phyloP scores from a whole-genome alignment of 441 rosid species.

The Daphne laureola region DNA sequence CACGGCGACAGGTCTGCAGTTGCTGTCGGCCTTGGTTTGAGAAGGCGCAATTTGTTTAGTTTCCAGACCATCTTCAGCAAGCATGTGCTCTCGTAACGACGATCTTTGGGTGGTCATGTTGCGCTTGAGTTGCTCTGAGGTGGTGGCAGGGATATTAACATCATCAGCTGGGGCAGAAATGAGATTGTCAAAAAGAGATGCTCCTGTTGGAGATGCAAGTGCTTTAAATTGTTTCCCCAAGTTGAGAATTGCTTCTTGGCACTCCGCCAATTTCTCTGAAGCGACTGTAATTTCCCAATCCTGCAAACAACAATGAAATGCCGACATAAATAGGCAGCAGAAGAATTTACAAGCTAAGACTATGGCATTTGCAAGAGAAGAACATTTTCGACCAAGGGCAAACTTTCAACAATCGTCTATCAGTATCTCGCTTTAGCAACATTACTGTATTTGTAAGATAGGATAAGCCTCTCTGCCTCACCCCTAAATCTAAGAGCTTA shows the following conservation, averaged over 20 bases:
- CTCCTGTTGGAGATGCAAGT: constrained; percentile 56
- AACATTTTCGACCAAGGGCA: no score
- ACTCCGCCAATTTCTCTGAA: constrained; percentile 86
- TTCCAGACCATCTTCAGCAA: constrained; percentile 54
- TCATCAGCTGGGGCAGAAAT: constrained; percentile 20
- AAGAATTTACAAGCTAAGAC: no score
- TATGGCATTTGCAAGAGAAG: no score
- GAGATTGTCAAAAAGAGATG: constrained; percentile 40
- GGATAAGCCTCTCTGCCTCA: background rate
- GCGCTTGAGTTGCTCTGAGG: constrained; percentile 22
- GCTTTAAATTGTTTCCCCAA: constrained; percentile 83
- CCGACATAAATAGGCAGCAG: no score
- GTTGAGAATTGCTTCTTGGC: constrained; percentile 82
- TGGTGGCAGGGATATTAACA: constrained; percentile 9
- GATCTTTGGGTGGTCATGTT: constrained; percentile 47
- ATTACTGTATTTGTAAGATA: background rate
- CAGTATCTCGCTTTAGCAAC: no score
- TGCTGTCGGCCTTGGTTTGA: constrained; percentile 14
- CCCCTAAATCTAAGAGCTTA: constrained; percentile 30
- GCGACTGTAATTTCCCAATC: constrained; percentile 82
- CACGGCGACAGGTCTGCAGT: background rate
- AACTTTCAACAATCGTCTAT: no score
- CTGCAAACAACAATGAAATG: constrained; percentile 24
- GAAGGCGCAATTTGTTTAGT: constrained; percentile 20
- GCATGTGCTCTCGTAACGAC: constrained; percentile 73